Evolutionary conservation across 1,139 yeast species (phyloP), one percentile per base, ranked within the genome.

Genomic region (Sugiyamaella novakii): DNA sequence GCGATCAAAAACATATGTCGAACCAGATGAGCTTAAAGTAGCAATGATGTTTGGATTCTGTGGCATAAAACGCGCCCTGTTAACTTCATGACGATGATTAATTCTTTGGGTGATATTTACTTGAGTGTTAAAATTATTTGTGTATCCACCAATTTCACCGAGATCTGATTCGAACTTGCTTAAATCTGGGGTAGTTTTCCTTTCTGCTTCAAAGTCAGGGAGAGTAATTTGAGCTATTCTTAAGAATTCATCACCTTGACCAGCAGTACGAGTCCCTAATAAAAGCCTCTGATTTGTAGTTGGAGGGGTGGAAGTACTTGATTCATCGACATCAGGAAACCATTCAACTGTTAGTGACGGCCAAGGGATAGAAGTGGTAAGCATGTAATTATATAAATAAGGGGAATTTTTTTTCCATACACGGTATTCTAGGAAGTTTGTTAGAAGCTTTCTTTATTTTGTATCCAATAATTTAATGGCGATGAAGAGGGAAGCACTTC

Each of bases 381-480:
- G 79, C 59, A 88, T 77, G 54, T 87, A 73, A 66, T 87, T 87
- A 69, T 92, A 92, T 46, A 92, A 72, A 57, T 88, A 76, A 12
- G 96, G 96, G n/a, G 92, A 86, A 10, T 95, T 83, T 64, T 92
- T 92, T 68, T 91, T 91, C 98, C 98, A 92, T 51, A 87, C 86
- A 63, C 89, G 87, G 74, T 83, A 89, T 68, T 46, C 49, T 35
- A 25, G 12, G 15, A 19, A 12, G 2, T 2, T 24, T 34, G 21
- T 19, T 42, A 38, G 46, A 22, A n/a, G n/a, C n/a, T n/a, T n/a
- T n/a, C n/a, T n/a, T n/a, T n/a, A n/a, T n/a, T n/a, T n/a, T n/a
- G n/a, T n/a, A n/a, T n/a, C n/a, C n/a, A n/a, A n/a, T n/a, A n/a
- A n/a, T n/a, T n/a, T n/a, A n/a, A n/a, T n/a, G n/a, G n/a, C n/a